Base-by-base conservation (phyloP, 805 yeast genomes). In the Citeromyces matritensis region DNA sequence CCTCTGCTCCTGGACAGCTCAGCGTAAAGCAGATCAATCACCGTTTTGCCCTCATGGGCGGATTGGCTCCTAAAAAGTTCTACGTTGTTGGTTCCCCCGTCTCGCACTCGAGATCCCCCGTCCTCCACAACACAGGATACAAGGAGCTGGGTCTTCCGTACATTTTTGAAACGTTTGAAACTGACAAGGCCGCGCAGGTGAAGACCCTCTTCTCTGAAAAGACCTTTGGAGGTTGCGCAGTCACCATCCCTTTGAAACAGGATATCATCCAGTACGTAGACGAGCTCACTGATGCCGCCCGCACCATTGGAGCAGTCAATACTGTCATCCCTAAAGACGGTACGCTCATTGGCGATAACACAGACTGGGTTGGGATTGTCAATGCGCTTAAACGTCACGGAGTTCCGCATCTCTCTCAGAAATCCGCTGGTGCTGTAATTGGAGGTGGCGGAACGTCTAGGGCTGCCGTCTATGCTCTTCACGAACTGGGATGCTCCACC, bases 361-460 rank as follows among this genome's bases (percentile, higher is more conserved):
- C 99, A 27, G 99, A 91, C 51, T 91, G 95, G 94, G 57, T 73
- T 30, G 99, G 98, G 8, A 81, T 91, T 41, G 61, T 60, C 29
- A 68, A 76, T 37, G 69, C 95, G 2, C 72, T 85, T 42, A 48
- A 57, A 12, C 54, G 65, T 37, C 62, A 64, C 35, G 94, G 94
- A 26, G 74, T 73, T 27, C 69, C 75, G 26, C 53, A 55, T 26
- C 44, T 48, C 35, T 19, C 15, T 6, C 50, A 48, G 14, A 46
- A 42, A 36, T 43, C 45, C 21, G 35, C 41, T 10, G 96, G 95
- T 23, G 57, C 86, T 36, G 79, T 91, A 29, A 62, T 91, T 40
- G 99, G 99, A 32, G 95, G 95, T 13, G 99, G 99, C 27, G 99
- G 99, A 28, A 86, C 99, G 15, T 76, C 95, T 1, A 69, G 95